Conservation (phyloP, 2,329 filamentous ascomycete species). For the Cercospora berteroae region DNA sequence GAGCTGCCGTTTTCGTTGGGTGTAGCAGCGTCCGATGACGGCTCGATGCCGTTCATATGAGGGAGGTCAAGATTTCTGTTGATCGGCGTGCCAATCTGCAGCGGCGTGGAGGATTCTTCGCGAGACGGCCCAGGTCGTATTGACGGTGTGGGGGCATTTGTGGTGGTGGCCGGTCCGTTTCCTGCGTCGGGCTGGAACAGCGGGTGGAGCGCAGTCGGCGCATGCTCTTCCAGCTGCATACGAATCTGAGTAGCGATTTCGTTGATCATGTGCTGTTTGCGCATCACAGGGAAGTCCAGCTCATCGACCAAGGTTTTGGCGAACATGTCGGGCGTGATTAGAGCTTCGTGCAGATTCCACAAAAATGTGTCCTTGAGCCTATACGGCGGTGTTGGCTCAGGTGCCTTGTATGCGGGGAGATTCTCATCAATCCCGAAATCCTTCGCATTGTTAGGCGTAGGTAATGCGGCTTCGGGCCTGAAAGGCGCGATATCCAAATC, state of each 20-base stretch:
- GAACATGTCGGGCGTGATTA: conserved; percentile 94
- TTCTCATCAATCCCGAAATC: conserved; percentile 65
- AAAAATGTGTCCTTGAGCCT: conserved; percentile 92
- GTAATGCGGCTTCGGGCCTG: conserved; percentile 63
- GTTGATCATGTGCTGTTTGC: conserved; percentile 61
- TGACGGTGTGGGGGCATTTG: conserved; percentile 34
- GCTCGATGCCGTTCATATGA: conserved; percentile 49
- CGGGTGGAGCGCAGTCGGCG: conserved; percentile 87
- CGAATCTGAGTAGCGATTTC: conserved; percentile 93
- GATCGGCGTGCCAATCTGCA: conserved; percentile 33
- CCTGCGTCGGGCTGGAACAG: conserved; percentile 67
- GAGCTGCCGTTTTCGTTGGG: conserved; percentile 48
- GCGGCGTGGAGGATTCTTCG: conserved; percentile 50
- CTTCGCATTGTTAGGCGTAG: conserved; percentile 58
- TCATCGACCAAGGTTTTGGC: conserved; percentile 89
- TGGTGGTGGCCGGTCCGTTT: conserved; percentile 31
- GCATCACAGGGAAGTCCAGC: conserved; percentile 78
- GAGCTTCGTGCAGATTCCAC: conserved; percentile 94
- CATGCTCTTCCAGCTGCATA: conserved; percentile 92
- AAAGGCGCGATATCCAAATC: conserved; percentile 87
- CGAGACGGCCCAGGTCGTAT: conserved; percentile 47
- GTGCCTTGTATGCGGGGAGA: conserved; percentile 73
- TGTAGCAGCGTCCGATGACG: conserved; percentile 45
- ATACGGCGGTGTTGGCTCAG: conserved; percentile 78
- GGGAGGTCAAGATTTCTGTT: conserved; percentile 42